phyloP scores from a whole-genome alignment of 805 yeast species.

The Ogataea chonburiensis region DNA sequence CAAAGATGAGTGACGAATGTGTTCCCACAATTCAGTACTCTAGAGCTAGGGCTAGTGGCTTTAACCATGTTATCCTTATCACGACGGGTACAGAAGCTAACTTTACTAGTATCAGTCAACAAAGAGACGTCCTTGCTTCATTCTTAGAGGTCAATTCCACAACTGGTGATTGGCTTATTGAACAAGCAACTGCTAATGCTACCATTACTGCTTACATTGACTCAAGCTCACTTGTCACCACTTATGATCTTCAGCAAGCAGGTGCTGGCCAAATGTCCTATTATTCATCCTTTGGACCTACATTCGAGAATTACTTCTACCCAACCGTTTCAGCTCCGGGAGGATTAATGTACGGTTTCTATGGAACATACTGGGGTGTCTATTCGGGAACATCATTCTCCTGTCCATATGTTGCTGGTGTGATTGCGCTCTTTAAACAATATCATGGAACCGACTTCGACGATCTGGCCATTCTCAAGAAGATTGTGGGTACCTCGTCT shows the following conservation, averaged over 20 bases:
- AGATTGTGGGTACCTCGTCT: background rate
- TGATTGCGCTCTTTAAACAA: conserved; percentile 17
- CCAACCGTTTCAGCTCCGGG: conserved; percentile 26
- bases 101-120: background rate
- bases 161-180: conserved; percentile 13
- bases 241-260: too few species aligned
- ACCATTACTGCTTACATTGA: too few species aligned
- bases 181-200: too few species aligned
- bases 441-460: conserved; percentile 5
- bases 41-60: background rate
- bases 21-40: background rate
- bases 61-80: background rate
- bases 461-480: background rate
- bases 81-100: conserved; percentile 1
- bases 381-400: conserved; percentile 23
- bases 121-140: background rate
- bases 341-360: conserved; percentile 19
- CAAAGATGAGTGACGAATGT: background rate
- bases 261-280: conserved; percentile 16
- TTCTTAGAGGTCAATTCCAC: conserved; percentile 8
- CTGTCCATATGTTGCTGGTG: conserved; percentile 22
- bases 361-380: conserved; percentile 5
- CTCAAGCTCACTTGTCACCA: background rate
- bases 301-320: conserved; percentile 20
- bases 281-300: conserved; percentile 24